Percentiles rank a stretch among this genome's conserved stretches.
Conservation (phyloP, 2,329 filamentous ascomycete species). For the Fusarium tjaetaba region DNA sequence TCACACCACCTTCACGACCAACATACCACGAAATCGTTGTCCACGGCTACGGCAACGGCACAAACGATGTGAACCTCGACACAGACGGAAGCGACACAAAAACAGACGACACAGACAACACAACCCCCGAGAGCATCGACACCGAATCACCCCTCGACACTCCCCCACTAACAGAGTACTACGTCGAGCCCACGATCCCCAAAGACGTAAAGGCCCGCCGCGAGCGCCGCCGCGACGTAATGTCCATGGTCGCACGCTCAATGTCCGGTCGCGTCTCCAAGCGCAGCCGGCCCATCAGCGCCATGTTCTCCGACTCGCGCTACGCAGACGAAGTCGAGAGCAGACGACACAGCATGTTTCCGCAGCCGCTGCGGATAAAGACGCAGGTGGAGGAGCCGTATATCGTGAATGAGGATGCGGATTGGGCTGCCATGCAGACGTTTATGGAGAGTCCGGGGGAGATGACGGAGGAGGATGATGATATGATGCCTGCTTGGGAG, state of each 20-base stretch:
- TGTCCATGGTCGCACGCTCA: slow-evolving; percentile 41
- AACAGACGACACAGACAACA: slow-evolving; percentile 20
- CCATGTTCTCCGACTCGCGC: slow-evolving; percentile 43
- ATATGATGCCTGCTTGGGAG: slow-evolving; percentile 54
- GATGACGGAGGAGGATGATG: slow-evolving; percentile 29
- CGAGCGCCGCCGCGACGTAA: slow-evolving; percentile 45
- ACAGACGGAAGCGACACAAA: slow-evolving; percentile 36
- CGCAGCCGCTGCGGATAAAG: slow-evolving; percentile 38
- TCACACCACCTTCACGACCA: slow-evolving; percentile 27
- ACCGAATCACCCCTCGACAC: slow-evolving; percentile 41
- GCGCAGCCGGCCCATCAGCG: slow-evolving; percentile 42
- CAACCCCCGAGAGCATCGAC: slow-evolving; percentile 43
- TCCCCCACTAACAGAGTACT: slow-evolving; percentile 29
- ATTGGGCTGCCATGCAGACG: slow-evolving; percentile 52
- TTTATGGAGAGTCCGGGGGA: slow-evolving; percentile 46
- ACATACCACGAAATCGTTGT: slow-evolving; percentile 63
- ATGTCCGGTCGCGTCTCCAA: slow-evolving; percentile 41
- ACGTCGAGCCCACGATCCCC: slow-evolving; percentile 18
- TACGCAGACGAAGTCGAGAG: slow-evolving; percentile 43
- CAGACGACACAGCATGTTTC: slow-evolving; percentile 40
- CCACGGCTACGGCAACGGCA: slow-evolving; percentile 64
- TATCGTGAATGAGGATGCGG: slow-evolving; percentile 45
- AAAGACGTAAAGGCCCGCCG: slow-evolving; percentile 39
- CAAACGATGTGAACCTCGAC: slow-evolving; percentile 51
- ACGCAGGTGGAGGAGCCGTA: slow-evolving; percentile 40